A percentile compares a stretch with the other conserved stretches of the same genome.
Conservation (phyloP, 2,329 filamentous ascomycete species). For the Fusarium xyrophilum region DNA sequence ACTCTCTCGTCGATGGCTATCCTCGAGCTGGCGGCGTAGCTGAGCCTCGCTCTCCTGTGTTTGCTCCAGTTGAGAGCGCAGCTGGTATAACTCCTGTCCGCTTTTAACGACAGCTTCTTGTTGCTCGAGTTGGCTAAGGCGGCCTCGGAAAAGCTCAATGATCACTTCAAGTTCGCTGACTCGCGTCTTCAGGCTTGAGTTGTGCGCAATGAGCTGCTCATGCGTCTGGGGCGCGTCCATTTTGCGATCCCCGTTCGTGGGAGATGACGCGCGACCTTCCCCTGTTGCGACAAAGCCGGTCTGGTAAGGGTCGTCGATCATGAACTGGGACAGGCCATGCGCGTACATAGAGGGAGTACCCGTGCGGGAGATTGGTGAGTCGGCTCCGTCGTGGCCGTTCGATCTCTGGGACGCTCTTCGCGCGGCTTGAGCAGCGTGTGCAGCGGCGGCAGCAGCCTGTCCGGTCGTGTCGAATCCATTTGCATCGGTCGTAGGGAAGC, state of each 20-base stretch:
- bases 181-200: conserved; percentile 89
- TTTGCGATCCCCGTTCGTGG: conserved; percentile 65
- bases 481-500: conserved; percentile 52
- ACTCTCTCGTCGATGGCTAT: conserved; percentile 79
- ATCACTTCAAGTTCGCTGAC: conserved; percentile 96
- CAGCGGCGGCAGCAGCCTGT: conserved; percentile 60
- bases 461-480: conserved; percentile 65
- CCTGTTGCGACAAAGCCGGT: conserved; percentile 57
- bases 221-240: conserved; percentile 77
- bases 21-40: conserved; percentile 71
- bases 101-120: conserved; percentile 73
- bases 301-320: conserved; percentile 75
- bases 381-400: conserved; percentile 76
- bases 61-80: conserved; percentile 63
- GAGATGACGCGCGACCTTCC: conserved; percentile 59
- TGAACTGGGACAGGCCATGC: conserved; percentile 80
- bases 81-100: conserved; percentile 63
- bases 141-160: conserved; percentile 79
- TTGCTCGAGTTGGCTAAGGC: conserved; percentile 79
- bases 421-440: conserved; percentile 58
- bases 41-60: conserved; percentile 51
- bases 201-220: conserved; percentile 79
- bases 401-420: conserved; percentile 74
- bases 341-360: conserved; percentile 78
- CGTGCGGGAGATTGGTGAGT: conserved; percentile 80